Conservation (phyloP, 208 protist genomes). For the Trypanosoma mega region DNA sequence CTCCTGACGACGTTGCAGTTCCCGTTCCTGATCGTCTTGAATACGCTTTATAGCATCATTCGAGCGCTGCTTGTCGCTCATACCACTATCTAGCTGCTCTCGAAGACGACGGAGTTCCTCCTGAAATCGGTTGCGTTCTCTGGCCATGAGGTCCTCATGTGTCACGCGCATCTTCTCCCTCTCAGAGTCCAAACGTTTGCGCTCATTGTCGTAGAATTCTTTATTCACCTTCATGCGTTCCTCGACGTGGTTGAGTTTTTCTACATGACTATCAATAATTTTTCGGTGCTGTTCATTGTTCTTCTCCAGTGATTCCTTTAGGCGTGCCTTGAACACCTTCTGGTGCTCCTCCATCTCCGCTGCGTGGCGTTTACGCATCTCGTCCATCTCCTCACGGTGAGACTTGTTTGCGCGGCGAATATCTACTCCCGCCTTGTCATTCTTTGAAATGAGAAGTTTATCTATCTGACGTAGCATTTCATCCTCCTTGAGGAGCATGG, state of each 20-base stretch:
- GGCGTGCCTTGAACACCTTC: neutral
- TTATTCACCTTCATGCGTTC: conserved; percentile 48
- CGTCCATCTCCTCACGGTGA: conserved; percentile 18
- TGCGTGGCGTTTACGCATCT: conserved; percentile 4
- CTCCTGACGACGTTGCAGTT: conserved; percentile 35
- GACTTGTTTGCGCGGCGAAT: conserved; percentile 3
- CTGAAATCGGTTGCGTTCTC: conserved; percentile 33
- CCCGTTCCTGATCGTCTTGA: conserved; percentile 49
- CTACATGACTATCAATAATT: conserved; percentile 23
- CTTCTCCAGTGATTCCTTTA: conserved; percentile 23
- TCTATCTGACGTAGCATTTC: conserved; percentile 4
- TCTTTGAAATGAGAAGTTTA: neutral
- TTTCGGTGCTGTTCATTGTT: conserved; percentile 19
- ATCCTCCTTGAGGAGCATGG: conserved; percentile 19
- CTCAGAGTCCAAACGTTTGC: conserved; percentile 39
- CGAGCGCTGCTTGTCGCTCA: conserved; percentile 37
- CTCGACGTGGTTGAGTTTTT: conserved; percentile 23
- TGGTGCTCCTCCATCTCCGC: conserved; percentile 18
- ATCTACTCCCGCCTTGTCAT: neutral
- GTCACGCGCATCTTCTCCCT: conserved; percentile 39
- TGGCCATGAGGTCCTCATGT: conserved; percentile 32
- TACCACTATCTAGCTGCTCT: conserved; percentile 29
- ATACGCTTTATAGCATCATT: conserved; percentile 37
- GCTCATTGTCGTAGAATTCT: conserved; percentile 48
- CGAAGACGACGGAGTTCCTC: conserved; percentile 48